These are phyloP conservation scores for Carex littledalei DNA, from an alignment of 176 grass and related monocot genomes.

Conservation along the genomic window DNA sequence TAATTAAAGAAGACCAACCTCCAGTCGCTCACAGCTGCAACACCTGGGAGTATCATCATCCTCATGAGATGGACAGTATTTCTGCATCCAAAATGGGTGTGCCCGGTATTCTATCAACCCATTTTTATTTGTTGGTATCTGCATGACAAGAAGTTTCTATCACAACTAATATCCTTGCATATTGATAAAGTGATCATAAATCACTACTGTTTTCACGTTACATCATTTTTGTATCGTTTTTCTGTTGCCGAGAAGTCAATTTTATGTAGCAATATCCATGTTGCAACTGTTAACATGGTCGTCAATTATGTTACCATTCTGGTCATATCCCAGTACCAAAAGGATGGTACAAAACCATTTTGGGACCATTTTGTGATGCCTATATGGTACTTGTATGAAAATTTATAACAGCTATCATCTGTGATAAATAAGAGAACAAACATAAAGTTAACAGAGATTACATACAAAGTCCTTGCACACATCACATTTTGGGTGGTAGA, in stretches of 20 bases:
- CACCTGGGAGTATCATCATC: slow-evolving; percentile 80
- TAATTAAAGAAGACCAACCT: slow-evolving; percentile 43
- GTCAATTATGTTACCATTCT: background rate
- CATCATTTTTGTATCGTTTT: background rate
- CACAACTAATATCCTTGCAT: slow-evolving; percentile 15
- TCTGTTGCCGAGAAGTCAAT: background rate
- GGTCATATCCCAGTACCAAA: background rate
- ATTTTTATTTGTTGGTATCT: slow-evolving; percentile 80
- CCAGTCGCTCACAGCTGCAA: slow-evolving; percentile 96
- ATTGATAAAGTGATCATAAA: background rate
- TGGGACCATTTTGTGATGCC: background rate
- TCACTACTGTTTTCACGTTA: background rate
- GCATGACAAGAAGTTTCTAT: background rate
- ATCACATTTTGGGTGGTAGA: slow-evolving; percentile 91
- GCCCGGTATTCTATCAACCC: slow-evolving; percentile 79
- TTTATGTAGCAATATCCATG: background rate
- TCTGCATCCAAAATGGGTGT: slow-evolving; percentile 92
- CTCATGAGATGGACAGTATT: slow-evolving; percentile 92
- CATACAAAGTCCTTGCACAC: slow-evolving; percentile 82
- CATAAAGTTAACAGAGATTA: background rate
- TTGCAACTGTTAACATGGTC: background rate
- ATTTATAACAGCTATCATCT: slow-evolving; percentile 10
- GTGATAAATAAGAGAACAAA: background rate
- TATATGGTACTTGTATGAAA: slow-evolving; percentile 4
- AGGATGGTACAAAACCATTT: background rate